phyloP scores from a whole-genome alignment of 352 stramenopile genomes.

The Phytophthora sansomeana region DNA sequence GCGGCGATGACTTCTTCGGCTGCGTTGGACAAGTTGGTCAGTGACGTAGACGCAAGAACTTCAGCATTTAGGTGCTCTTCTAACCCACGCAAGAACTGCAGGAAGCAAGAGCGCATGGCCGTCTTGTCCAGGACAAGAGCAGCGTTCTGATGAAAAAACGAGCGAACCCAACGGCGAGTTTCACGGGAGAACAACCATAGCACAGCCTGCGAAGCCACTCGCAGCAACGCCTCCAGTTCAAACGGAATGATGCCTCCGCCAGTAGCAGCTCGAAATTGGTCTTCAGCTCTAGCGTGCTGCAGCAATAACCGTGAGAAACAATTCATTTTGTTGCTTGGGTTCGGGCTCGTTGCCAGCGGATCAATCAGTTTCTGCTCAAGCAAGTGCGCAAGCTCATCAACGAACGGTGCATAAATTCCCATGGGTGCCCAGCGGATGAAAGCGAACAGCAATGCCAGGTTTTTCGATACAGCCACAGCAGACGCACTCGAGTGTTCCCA shows the following conservation, averaged over 20 bases:
- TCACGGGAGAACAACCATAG: conserved; percentile 65
- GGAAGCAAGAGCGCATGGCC: conserved; percentile 51
- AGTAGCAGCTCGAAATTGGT: not conserved
- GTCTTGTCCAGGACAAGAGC: conserved; percentile 49
- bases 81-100: conserved; percentile 49
- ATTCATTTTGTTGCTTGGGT: conserved; percentile 43
- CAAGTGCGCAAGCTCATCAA: conserved; percentile 57
- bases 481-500: conserved; percentile 58
- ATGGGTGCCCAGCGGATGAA: conserved; percentile 65
- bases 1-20: conserved; percentile 72
- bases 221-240: conserved; percentile 53
- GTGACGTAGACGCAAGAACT: conserved; percentile 49
- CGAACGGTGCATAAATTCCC: conserved; percentile 47
- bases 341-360: conserved; percentile 9
- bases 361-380: conserved; percentile 51
- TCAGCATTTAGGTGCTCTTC: conserved; percentile 56
- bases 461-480: conserved; percentile 60
- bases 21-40: conserved; percentile 52
- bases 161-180: conserved; percentile 48
- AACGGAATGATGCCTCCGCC: conserved; percentile 19
- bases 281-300: conserved; percentile 39
- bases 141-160: conserved; percentile 54
- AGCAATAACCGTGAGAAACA: conserved; percentile 57
- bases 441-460: conserved; percentile 59
- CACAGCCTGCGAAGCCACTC: conserved; percentile 43